Conservation (phyloP, 371 early-diverging fungal species). For the Mucor saturninus region DNA sequence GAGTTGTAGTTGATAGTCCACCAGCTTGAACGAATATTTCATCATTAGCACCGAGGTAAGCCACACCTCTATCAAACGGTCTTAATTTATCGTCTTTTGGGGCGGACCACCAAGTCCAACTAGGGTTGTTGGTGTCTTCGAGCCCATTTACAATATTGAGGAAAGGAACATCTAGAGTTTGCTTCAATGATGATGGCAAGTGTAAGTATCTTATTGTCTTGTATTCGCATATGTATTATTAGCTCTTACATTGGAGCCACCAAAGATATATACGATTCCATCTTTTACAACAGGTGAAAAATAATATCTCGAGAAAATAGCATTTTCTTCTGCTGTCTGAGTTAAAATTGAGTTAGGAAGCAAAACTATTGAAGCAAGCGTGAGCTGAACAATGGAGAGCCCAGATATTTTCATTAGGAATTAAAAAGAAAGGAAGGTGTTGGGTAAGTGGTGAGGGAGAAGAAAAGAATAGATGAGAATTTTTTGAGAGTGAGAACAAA, state of each 20-base stretch:
- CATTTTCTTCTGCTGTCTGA: constrained; percentile 1
- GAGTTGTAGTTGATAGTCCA: constrained; percentile 11
- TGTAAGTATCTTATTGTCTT: not conserved
- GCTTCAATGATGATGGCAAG: constrained; percentile 12
- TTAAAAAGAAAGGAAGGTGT: constrained; percentile 19
- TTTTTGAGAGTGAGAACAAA: constrained; percentile 8
- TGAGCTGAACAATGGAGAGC: constrained; percentile 14
- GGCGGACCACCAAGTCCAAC: constrained; percentile 22
- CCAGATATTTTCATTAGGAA: constrained; percentile 14
- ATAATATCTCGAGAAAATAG: constrained; percentile 12
- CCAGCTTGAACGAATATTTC: constrained; percentile 38
- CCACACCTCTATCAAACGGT: constrained; percentile 42
- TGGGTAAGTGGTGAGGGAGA: not conserved
- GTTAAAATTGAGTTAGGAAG: constrained; percentile 8
- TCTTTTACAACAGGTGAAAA: constrained; percentile 17
- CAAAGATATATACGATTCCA: constrained; percentile 25
- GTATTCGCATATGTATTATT: not conserved
- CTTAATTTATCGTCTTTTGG: not conserved
- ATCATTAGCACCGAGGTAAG: constrained; percentile 24
- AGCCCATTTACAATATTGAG: constrained; percentile 36
- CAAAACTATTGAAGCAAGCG: constrained; percentile 8
- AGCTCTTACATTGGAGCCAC: constrained; percentile 33
- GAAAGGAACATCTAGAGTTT: constrained; percentile 29
- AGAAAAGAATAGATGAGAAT: constrained; percentile 7
- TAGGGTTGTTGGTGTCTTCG: constrained; percentile 15